phyloP scores from a whole-genome alignment of 208 protist genomes.

The Acanthamoeba healyi region DNA sequence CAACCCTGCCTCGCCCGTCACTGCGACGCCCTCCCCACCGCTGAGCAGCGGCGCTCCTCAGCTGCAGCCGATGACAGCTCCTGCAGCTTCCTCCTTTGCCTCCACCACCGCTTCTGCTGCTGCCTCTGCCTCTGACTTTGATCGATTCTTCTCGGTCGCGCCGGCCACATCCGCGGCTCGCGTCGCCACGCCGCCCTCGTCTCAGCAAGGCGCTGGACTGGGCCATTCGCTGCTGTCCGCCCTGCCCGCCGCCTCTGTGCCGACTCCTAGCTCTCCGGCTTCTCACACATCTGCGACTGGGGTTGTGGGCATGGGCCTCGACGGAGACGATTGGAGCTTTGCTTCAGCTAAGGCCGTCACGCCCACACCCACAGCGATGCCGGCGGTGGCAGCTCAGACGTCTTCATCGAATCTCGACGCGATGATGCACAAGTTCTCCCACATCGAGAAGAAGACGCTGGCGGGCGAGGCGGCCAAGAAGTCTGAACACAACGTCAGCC shows the following conservation, averaged over 20 bases:
- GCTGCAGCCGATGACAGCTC: neutral
- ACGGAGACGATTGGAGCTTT: slow-evolving; percentile 11
- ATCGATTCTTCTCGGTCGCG: neutral
- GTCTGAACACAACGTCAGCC: neutral
- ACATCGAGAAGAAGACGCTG: neutral
- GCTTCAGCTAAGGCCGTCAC: neutral
- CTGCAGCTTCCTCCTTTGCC: neutral
- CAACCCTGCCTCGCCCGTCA: neutral
- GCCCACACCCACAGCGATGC: neutral
- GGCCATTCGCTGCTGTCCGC: neutral
- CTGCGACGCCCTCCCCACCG: neutral
- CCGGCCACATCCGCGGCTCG: neutral
- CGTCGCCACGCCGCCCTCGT: no score
- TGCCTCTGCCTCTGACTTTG: neutral
- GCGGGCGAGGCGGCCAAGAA: neutral
- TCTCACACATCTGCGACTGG: neutral
- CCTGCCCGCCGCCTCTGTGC: neutral
- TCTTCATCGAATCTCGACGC: neutral
- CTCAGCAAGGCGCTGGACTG: no score
- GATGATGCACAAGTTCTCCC: slow-evolving; percentile 7
- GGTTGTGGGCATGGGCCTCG: neutral
- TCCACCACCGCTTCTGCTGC: neutral
- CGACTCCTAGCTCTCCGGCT: neutral
- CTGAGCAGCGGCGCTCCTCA: neutral
- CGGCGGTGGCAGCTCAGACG: neutral